Base-by-base conservation (phyloP, 352 stramenopile species). In the Pythium apleroticum region DNA sequence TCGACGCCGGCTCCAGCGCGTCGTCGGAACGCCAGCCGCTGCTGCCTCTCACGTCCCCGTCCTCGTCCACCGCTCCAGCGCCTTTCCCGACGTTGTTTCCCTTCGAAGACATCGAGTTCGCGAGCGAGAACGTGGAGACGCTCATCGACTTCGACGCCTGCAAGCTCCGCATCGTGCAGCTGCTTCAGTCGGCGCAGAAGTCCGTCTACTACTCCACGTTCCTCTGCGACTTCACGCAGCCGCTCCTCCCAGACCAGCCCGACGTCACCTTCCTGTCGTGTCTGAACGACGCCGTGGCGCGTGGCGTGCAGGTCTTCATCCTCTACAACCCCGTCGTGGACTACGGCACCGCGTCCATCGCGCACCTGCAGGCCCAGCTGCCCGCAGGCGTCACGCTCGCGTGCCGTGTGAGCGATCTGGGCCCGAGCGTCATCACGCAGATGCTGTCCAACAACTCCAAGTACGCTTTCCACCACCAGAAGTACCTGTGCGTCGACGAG, bases 201-300 rank as follows among this genome's bases (percentile, higher is more conserved):
- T 88, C 76, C 0, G 80, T 92, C 45, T 89, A 88, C 71, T 92
- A 92, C 63, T 93, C 84, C 52, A 93, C 84, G 4, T 93, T 93
- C 60, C 71, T 93, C 25, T 93, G 84, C 57, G 84, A 93, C 61
- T 91, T 90, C 48, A 84, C 61, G 9, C 84, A 90, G 31, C 71
- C 81, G 19, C 67, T 93, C 3, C 35, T 58, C 12, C 52, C 19
- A 33, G 57, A 70, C 0, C 63, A 78, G 14, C 54, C 20, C 0
- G 24, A 41, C 39, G 63, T 66, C 27, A 91, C 81, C n/a, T 86
- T 93, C 46, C 67, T 85, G 22, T 90, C 81, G 27, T 76, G 84
- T 39, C 52, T 93, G 14, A 64, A 80, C 7, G 73, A 77, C 3
- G 84, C 84, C 0, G 78, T 89, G 8, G 73, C 76, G 22, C 78